These are phyloP conservation scores for Cicer arietinum DNA, from an alignment of 306 rosid species.

Conservation along the genomic window DNA sequence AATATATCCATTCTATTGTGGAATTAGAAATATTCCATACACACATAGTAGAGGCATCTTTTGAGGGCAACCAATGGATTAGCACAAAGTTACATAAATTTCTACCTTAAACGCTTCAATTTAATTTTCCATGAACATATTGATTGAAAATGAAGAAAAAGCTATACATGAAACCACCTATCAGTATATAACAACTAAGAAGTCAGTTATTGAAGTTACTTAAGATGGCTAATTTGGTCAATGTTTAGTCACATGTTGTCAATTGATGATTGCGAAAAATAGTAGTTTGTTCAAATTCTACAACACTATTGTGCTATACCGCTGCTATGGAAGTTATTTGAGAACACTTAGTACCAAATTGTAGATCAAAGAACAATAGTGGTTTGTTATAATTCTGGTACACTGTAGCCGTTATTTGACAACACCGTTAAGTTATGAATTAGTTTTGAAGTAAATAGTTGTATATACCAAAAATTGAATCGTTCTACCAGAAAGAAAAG, in stretches of 20 bases:
- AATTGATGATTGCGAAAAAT: too few species aligned
- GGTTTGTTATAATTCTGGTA: too few species aligned
- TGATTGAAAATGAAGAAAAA: constrained; percentile 11
- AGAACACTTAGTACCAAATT: too few species aligned
- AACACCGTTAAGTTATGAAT: not conserved
- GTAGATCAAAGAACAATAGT: too few species aligned
- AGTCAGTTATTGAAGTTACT: not conserved
- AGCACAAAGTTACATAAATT: not conserved
- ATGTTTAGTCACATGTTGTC: too few species aligned
- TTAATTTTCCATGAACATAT: constrained; percentile 11
- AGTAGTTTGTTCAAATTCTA: too few species aligned
- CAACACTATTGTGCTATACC: too few species aligned
- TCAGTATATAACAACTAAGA: not conserved
- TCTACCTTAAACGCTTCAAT: constrained; percentile 15
- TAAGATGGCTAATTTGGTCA: not conserved
- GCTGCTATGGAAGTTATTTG: too few species aligned
- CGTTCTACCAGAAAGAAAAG: not conserved
- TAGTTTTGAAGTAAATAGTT: not conserved
- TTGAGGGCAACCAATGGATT: constrained; percentile 14
- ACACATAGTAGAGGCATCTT: constrained; percentile 9
- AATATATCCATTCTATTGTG: constrained; percentile 14
- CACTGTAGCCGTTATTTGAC: too few species aligned
- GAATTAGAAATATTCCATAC: constrained; percentile 9
- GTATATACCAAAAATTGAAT: not conserved
- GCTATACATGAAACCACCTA: constrained; percentile 13